Conservation (phyloP, 2,329 filamentous ascomycete species). For the Chrysosporium keratinophilum region DNA sequence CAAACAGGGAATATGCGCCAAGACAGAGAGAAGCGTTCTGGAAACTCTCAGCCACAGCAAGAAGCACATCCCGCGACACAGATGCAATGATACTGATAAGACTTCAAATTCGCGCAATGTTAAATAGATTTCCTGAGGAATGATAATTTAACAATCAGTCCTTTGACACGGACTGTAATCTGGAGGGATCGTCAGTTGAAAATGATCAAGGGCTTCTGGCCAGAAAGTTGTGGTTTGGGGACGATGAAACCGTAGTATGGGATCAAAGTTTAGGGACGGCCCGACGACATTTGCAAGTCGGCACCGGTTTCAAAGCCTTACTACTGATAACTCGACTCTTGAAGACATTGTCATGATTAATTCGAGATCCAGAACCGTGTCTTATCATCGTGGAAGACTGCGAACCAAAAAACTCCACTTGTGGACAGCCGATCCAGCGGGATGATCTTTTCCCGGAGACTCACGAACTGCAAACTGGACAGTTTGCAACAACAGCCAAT, state of each 20-base stretch:
- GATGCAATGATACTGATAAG: background rate
- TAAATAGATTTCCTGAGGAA: background rate
- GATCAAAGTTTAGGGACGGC: slow-evolving; percentile 8
- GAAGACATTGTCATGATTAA: too few species aligned
- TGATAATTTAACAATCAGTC: background rate
- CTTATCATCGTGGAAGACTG: too few species aligned
- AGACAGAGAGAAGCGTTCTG: slow-evolving; percentile 7
- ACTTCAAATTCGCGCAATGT: too few species aligned
- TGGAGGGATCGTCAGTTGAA: background rate
- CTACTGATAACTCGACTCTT: background rate
- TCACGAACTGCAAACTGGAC: background rate
- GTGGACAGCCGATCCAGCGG: background rate
- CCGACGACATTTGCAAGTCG: background rate
- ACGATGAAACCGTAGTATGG: slow-evolving; percentile 8
- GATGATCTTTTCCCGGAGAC: background rate
- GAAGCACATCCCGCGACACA: background rate
- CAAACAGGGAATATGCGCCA: slow-evolving; percentile 1
- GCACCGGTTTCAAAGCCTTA: background rate
- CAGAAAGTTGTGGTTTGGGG: background rate
- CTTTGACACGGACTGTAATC: too few species aligned
- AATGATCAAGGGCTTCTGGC: background rate
- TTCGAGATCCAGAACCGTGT: too few species aligned
- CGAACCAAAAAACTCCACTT: background rate
- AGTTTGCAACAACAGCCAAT: background rate
- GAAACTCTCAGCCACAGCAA: slow-evolving; percentile 1